Evolutionary conservation across 768 basidiomycete species (phyloP).

Genomic region (Kwoniella dendrophila): DNA sequence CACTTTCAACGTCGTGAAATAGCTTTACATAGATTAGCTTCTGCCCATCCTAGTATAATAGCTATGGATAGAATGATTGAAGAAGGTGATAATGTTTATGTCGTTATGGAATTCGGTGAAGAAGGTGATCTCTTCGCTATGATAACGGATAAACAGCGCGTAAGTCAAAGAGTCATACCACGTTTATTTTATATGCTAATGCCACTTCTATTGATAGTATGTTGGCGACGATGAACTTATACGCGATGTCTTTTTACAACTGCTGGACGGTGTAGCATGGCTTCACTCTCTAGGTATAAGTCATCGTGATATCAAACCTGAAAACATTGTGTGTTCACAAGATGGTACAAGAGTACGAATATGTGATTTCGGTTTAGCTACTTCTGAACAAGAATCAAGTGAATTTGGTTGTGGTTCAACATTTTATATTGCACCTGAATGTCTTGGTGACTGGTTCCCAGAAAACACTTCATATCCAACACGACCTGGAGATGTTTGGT

Average conservation of each 20-base stretch:
- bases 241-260: slow-evolving; percentile 84
- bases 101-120: slow-evolving; percentile 55
- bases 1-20: slow-evolving; percentile 73
- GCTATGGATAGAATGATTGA: slow-evolving; percentile 49
- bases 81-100: slow-evolving; percentile 45
- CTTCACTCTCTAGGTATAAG: slow-evolving; percentile 50
- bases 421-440: slow-evolving; percentile 58
- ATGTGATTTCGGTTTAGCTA: slow-evolving; percentile 56
- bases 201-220: slow-evolving; percentile 29
- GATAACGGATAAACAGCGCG: slow-evolving; percentile 52
- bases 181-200: slow-evolving; percentile 58
- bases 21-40: slow-evolving; percentile 57
- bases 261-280: slow-evolving; percentile 76
- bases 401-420: slow-evolving; percentile 56
- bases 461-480: slow-evolving; percentile 65
- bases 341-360: slow-evolving; percentile 42
- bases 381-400: slow-evolving; percentile 42
- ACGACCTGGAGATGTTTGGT: slow-evolving; percentile 91
- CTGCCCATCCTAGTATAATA: slow-evolving; percentile 48
- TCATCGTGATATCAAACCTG: slow-evolving; percentile 54
- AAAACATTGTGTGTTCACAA: slow-evolving; percentile 60
- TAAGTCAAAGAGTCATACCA: slow-evolving; percentile 31
- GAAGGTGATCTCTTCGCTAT: slow-evolving; percentile 54
- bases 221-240: slow-evolving; percentile 68
- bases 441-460: slow-evolving; percentile 62